Percentiles rank a stretch among this genome's conserved stretches.
phyloP scores from a whole-genome alignment of 768 basidiomycete species.

The Amanita subjunquillea region DNA sequence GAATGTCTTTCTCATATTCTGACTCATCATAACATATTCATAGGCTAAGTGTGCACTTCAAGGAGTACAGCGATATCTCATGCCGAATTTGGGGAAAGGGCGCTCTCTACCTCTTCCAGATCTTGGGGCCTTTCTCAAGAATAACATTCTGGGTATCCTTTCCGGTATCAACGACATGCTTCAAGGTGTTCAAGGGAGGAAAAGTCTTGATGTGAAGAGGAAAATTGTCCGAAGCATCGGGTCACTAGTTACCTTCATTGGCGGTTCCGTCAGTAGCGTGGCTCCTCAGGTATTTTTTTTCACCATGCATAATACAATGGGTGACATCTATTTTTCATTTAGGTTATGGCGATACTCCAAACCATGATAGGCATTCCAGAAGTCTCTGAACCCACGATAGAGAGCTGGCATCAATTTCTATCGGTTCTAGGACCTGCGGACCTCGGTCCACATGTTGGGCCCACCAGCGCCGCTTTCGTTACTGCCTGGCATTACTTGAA shows the following conservation, averaged over 20 bases:
- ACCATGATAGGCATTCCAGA: conserved; percentile 71
- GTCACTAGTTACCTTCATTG: conserved; percentile 58
- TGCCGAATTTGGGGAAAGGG: conserved; percentile 14
- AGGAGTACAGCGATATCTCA: conserved; percentile 37
- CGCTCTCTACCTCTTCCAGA: conserved; percentile 21
- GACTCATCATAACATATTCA: background rate
- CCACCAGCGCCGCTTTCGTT: conserved; percentile 79
- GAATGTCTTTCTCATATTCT: background rate
- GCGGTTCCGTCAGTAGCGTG: conserved; percentile 59
- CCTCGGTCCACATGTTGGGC: conserved; percentile 74
- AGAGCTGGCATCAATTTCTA: conserved; percentile 75
- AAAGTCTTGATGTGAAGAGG: conserved; percentile 54
- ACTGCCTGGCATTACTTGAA: conserved; percentile 66
- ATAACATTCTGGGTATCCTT: conserved; percentile 76
- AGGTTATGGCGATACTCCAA: conserved; percentile 97
- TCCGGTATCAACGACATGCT: conserved; percentile 78
- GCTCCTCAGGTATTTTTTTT: conserved; percentile 68
- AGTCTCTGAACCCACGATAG: conserved; percentile 68
- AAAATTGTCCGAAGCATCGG: conserved; percentile 76
- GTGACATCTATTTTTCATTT: background rate
- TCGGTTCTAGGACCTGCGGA: conserved; percentile 56
- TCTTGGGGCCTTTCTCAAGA: conserved; percentile 54
- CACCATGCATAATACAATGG: background rate
- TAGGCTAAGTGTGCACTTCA: conserved; percentile 27
- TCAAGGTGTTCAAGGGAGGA: conserved; percentile 77